A percentile compares a stretch with the other conserved stretches of the same genome.
Evolutionary conservation across 768 basidiomycete genomes (phyloP).

Genomic region (Russula sp.): DNA sequence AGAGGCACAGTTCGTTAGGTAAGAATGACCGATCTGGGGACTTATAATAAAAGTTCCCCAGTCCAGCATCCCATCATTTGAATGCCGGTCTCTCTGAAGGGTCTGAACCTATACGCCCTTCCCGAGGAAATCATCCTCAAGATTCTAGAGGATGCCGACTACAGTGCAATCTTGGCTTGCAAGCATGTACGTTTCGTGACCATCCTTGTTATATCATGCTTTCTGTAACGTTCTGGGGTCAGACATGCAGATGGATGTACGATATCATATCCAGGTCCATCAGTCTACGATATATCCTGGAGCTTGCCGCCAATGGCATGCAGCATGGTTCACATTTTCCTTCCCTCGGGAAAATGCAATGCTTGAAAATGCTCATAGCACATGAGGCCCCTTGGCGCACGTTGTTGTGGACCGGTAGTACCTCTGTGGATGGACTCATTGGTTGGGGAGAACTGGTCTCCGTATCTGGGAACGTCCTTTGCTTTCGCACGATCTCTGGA

Average conservation of each 20-base stretch:
- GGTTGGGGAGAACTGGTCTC: conserved; percentile 14
- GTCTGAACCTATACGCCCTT: not conserved
- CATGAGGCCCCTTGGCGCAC: conserved; percentile 9
- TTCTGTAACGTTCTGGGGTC: not conserved
- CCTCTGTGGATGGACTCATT: not conserved
- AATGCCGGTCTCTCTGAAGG: not conserved
- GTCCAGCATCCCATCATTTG: too few relatives aligned
- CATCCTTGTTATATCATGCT: not conserved
- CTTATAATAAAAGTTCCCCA: too few relatives aligned
- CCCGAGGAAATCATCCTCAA: conserved; percentile 13
- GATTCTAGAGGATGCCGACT: not conserved
- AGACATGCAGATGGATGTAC: conserved; percentile 13
- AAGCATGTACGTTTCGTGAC: conserved; percentile 1
- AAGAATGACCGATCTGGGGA: too few relatives aligned
- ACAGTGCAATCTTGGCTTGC: conserved; percentile 5
- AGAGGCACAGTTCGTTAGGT: too few relatives aligned
- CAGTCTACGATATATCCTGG: conserved; percentile 14
- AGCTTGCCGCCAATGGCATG: conserved; percentile 18
- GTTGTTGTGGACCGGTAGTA: not conserved
- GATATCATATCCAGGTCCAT: conserved; percentile 5
- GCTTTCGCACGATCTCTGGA: not conserved
- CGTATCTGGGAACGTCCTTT: conserved; percentile 13
- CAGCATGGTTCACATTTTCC: not conserved
- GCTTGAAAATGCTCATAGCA: conserved; percentile 6
- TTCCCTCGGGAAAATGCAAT: conserved; percentile 1